Evolutionary conservation across 1,139 yeast genomes (phyloP), one percentile per base, ranked within the genome.

Genomic region (Taphrina pruni): DNA sequence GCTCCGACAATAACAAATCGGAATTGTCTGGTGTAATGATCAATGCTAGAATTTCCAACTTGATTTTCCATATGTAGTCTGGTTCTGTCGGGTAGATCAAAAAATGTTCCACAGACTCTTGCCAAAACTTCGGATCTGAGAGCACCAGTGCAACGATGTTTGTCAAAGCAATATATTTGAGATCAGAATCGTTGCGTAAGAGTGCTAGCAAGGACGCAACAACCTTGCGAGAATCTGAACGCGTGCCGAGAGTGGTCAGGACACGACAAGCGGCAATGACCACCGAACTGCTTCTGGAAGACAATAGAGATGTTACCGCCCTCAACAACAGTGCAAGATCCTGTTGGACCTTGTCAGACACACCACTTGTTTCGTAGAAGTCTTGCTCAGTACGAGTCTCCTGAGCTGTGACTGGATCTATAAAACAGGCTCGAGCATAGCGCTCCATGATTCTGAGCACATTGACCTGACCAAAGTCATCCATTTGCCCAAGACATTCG

Each of bases 381-480:
- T 60, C 69, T 56, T 57, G 60, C 20, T 64, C 69, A 32, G 66
- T 20, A 45, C 11, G 66, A 69, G 51, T 39, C 62, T 45, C 51
- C 43, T 52, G 55, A 52, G 9, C 56, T 52, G 38, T 48, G 41
- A 52, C 58, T 26, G 67, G 70, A 17, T 70, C 66, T 9, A 76
- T 83, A 51, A 90, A 75, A 75, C 84, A 92, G 26, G 79, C 74
- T 69, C 94, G 82, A 32, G 86, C 81, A 76, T 95, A 95, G 67
- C 86, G 85, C 0, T 87, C 84, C 67, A 93, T 80, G 9, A 89
- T 75, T 64, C 89, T 91, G 36, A 92, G 80, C 11, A 86, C 77
- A 26, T 81, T 77, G 0, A 84, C 78, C 75, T 89, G 94, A n/a
- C 91, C 81, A 89, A 94, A 90, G 71, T 88, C 89, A 72, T 91